Base-by-base conservation (phyloP, 2,329 filamentous ascomycete genomes). In the Aspergillus sp. region DNA sequence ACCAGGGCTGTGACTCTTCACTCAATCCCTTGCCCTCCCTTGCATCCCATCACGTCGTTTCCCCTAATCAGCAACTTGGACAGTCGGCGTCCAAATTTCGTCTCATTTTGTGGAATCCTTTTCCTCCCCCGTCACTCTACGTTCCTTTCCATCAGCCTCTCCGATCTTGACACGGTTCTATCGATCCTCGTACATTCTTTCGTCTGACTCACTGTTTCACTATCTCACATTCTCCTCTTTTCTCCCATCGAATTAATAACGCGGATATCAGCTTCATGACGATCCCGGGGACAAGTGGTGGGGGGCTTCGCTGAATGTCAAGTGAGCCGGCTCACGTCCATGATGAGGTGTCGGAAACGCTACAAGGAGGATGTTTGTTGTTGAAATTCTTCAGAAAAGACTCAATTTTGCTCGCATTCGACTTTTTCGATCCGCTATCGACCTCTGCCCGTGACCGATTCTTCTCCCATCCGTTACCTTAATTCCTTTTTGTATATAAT, bases 311-410 rank as follows among this genome's bases (percentile, higher is more conserved):
- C 56, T 64, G 60, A 60, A 46, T 55, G 49, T 53, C 45, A 46
- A 48, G 39, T 46, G 47, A 43, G 44, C 48, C 48, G 53, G 51
- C 42, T 47, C 49, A 48, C 44, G 55, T 58, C 58, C 66, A 70
- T 67, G 60, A 70, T 70, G 68, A 62, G 65, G 66, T 66, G 62
- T 67, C 65, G 64, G 59, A 70, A 68, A 67, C 65, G 67, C 45
- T 64, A 60, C 51, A 69, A 66, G 59, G 57, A 63, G 58, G 58
- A 66, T 66, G 62, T 61, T 63, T 62, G 59, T 64, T 64, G 60
- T 58, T 56, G 50, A 58, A 58, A 46, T 49, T 51, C 46, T 55
- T 51, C 29, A 6, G 19, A 38, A 38, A 38, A 28, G 13, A 29
- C 28, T 12, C 5, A 33, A 33, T 10, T 13, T n/a, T 48, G 44